Base-by-base conservation (phyloP, 2,329 filamentous ascomycete species). In the Claviceps sp. region DNA sequence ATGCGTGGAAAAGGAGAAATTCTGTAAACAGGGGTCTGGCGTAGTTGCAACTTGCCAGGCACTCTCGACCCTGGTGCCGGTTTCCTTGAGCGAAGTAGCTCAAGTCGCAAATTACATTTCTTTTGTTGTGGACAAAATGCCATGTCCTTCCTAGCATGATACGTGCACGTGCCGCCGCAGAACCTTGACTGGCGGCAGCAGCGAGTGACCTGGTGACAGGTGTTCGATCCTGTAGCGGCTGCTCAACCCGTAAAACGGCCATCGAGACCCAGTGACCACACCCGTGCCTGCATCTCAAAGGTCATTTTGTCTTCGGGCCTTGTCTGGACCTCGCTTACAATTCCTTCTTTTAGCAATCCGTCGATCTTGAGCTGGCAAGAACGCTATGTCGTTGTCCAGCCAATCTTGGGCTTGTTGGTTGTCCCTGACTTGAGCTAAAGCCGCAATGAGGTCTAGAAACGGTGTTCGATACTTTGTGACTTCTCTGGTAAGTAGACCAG, bases 291-390 rank as follows among this genome's bases (percentile, higher is more conserved):
- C 49, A 42, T 38, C 26, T 38, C 34, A 42, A 40, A 23, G 44
- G 44, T 37, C 8, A 22, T 23, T 47, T n/a, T 26, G 44, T 46
- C 34, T 22, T n/a, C n/a, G 26, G 13, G n/a, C 13, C 14, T 23
- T n/a, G 8, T 20, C 36, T 34, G 26, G 5, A 38, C 9, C 45
- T 54, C 53, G 53, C 53, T 53, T 54, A 53, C 40, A 14, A 23
- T 51, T 52, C 14, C 53, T 52, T n/a, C 44, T 52, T 54, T 52
- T 14, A 29, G 52, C 26, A 43, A 22, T 5, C 40, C 5, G 22
- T 20, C 16, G 38, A 17, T 22, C 45, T 49, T 8, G 45, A 40
- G 17, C 42, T 37, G 49, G 52, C 52, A 53, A 38, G 52, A 50
- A 48, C 52, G 49, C 44, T 26, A 48, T 45, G 46, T 14, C 39